These are phyloP conservation scores for Crassisporium funariophilum DNA, from an alignment of 768 basidiomycete genomes.

Conservation along the genomic window DNA sequence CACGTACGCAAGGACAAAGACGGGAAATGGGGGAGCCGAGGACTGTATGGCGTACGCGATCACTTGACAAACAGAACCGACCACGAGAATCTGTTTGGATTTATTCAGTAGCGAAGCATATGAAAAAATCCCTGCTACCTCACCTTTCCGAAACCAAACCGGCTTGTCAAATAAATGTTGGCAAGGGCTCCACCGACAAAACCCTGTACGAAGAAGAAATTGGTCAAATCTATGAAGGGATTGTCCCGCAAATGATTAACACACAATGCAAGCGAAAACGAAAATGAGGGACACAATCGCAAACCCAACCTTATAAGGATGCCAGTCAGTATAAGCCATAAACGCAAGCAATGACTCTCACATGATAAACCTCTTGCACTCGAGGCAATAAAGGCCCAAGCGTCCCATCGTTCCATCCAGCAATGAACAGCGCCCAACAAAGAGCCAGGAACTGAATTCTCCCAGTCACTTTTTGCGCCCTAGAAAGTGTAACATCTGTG, in stretches of 20 bases:
- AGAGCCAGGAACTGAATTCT: conserved; percentile 54
- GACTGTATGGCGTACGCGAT: conserved; percentile 56
- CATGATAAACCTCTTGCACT: conserved; percentile 59
- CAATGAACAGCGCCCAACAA: conserved; percentile 59
- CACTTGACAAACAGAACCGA: conserved; percentile 52
- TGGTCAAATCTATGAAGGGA: not conserved
- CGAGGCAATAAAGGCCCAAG: conserved; percentile 75
- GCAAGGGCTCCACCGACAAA: conserved; percentile 40
- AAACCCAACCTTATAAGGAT: conserved; percentile 44
- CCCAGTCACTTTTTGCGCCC: conserved; percentile 24
- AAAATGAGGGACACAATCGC: conserved; percentile 65
- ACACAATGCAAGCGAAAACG: conserved; percentile 41
- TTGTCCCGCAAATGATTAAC: not conserved
- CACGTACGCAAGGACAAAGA: conserved; percentile 50
- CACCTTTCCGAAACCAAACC: conserved; percentile 47
- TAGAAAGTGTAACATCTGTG: not conserved
- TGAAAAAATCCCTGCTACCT: not conserved
- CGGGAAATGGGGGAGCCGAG: conserved; percentile 64
- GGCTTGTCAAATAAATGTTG: conserved; percentile 40
- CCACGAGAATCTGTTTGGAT: not conserved
- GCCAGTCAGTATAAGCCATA: not conserved
- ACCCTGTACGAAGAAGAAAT: conserved; percentile 29
- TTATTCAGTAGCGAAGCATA: not conserved
- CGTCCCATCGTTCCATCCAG: conserved; percentile 80
- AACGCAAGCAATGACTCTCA: conserved; percentile 23